These are phyloP conservation scores for Cadophora sp. DNA, from an alignment of 2,329 filamentous ascomycete species.

Conservation along the genomic window DNA sequence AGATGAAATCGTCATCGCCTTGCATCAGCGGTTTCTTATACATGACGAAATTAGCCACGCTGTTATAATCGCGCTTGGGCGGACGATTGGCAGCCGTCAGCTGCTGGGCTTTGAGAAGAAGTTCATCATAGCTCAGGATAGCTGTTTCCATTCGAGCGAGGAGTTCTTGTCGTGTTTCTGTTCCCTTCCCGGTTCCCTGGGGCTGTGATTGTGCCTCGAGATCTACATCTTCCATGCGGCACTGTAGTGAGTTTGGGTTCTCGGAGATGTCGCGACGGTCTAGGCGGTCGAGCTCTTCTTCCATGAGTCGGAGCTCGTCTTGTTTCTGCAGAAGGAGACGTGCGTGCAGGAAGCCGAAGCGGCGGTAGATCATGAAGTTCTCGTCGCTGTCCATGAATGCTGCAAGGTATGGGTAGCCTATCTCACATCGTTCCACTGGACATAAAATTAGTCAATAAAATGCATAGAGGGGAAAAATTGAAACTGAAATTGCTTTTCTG, in stretches of 20 bases:
- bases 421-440: neutral
- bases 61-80: constrained; percentile 44
- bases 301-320: neutral
- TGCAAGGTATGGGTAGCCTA: constrained; percentile 49
- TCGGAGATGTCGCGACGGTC: neutral
- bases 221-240: neutral
- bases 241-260: neutral
- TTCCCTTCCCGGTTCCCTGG: neutral
- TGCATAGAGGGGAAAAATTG: no score
- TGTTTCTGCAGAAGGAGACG: constrained; percentile 43
- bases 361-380: constrained; percentile 50
- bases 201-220: neutral
- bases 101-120: constrained; percentile 28
- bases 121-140: constrained; percentile 22
- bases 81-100: constrained; percentile 44
- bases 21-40: constrained; percentile 35
- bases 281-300: neutral
- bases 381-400: constrained; percentile 51
- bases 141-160: constrained; percentile 17
- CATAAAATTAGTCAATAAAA: no score
- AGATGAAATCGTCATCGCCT: constrained; percentile 45
- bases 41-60: constrained; percentile 42
- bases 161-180: constrained; percentile 15
- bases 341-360: constrained; percentile 51
- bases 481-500: no score